Evolutionary conservation across 2,329 filamentous ascomycete species (phyloP), one percentile per base, ranked within the genome.

Genomic region (Exophiala mesophila): DNA sequence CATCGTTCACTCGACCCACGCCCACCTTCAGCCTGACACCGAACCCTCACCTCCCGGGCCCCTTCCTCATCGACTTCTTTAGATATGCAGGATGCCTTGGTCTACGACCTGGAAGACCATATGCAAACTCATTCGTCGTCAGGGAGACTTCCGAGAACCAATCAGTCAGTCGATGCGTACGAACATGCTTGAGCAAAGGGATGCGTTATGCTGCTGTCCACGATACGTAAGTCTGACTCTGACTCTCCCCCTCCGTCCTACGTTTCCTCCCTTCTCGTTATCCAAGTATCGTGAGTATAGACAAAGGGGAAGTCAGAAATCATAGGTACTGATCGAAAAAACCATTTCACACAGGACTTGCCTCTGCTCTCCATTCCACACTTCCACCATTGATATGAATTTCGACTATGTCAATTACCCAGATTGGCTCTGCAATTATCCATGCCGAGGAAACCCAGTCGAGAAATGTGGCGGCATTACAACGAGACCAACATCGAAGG

Each of bases 1-100:
- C n/a, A n/a, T n/a, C n/a, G n/a, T n/a, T n/a, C n/a, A n/a, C n/a
- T n/a, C n/a, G n/a, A n/a, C n/a, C n/a, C n/a, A n/a, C n/a, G n/a
- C n/a, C n/a, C n/a, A n/a, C n/a, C n/a, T n/a, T n/a, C 8, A 28
- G 24, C n/a, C 24, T 16, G 5, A 31, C n/a, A 5, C 29, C 29
- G 5, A 31, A 12, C 29, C 29, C 29, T 5, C 13, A 5, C 16
- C 33, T 41, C 8, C 36, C 41, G 10, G 43, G 39, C 12, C 47
- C 47, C 2, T 29, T 38, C 3, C 23, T 47, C 35, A 31, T 51
- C 16, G 39, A 49, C 21, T 33, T 29, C 12, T 53, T 53, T 19
- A 21, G 31, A 10, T 53, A 49, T 28, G 39, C 45, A 18, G 48
- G 50, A 17, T 53, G 50, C 33, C 30, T 53, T 9, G 48, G 50